Evolutionary conservation across 352 stramenopile genomes (phyloP).

Genomic region (Phytophthora tentaculata): DNA sequence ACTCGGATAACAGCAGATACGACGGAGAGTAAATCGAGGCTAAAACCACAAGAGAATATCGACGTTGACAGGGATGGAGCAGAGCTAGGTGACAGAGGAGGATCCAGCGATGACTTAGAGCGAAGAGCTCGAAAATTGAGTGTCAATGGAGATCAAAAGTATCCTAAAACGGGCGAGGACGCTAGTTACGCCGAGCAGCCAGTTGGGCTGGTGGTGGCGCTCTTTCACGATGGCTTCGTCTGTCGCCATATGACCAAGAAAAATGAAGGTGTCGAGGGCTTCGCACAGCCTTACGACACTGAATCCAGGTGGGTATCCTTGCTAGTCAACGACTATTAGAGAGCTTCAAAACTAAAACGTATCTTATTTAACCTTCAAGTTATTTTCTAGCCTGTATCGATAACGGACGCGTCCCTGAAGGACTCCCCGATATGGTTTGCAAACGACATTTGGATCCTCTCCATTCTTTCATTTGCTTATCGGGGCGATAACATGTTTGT

Average conservation of each 20-base stretch:
- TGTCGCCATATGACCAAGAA: constrained; percentile 65
- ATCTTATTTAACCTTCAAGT: constrained; percentile 34
- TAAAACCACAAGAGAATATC: not conserved
- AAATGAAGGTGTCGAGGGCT: constrained; percentile 64
- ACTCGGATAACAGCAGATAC: constrained; percentile 19
- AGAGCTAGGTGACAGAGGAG: not conserved
- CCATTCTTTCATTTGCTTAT: constrained; percentile 6
- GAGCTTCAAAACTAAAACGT: constrained; percentile 17
- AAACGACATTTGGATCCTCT: constrained; percentile 10
- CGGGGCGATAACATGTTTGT: constrained; percentile 22
- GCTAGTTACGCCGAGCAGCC: constrained; percentile 2
- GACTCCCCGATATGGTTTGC: constrained; percentile 62
- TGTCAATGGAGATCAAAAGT: constrained; percentile 9
- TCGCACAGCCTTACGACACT: constrained; percentile 74
- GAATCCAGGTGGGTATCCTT: constrained; percentile 54
- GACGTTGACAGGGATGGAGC: not conserved
- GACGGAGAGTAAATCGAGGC: not conserved
- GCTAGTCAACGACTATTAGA: constrained; percentile 4
- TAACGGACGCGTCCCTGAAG: constrained; percentile 57
- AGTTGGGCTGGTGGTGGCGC: constrained; percentile 51
- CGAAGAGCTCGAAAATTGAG: constrained; percentile 2
- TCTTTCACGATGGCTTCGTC: constrained; percentile 74
- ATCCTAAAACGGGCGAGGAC: not conserved
- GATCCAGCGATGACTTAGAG: not conserved
- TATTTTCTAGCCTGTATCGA: constrained; percentile 73